Evolutionary conservation across 2,329 filamentous ascomycete species (phyloP).

Genomic region (Thermothelomyces thermophilus): DNA sequence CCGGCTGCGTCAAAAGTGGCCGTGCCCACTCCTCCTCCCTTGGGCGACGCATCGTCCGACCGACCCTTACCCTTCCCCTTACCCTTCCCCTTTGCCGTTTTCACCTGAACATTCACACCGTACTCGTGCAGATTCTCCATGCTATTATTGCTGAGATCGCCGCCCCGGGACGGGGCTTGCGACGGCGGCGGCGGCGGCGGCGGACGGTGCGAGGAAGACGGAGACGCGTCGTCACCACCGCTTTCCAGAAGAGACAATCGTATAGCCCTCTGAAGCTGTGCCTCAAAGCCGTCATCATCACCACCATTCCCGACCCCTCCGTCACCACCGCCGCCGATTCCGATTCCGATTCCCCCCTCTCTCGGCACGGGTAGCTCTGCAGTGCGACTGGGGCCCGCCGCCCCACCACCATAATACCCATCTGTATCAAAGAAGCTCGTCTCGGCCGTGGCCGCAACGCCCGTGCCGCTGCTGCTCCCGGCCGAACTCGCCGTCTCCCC

Average conservation of each 20-base stretch:
- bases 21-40: neutral
- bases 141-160: no score
- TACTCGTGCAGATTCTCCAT: slow-evolving; percentile 24
- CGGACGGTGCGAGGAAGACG: neutral
- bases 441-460: slow-evolving; percentile 47
- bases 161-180: slow-evolving; percentile 30
- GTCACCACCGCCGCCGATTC: slow-evolving; percentile 41
- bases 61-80: slow-evolving; percentile 34
- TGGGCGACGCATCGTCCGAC: slow-evolving; percentile 26
- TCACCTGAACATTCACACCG: slow-evolving; percentile 45
- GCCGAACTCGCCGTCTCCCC: neutral
- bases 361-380: slow-evolving; percentile 13
- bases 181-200: slow-evolving; percentile 19
- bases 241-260: slow-evolving; percentile 54
- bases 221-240: slow-evolving; percentile 36
- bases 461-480: slow-evolving; percentile 29
- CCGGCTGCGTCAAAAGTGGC: neutral
- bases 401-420: slow-evolving; percentile 35
- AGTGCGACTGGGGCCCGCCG: slow-evolving; percentile 16
- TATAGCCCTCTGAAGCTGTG: slow-evolving; percentile 56
- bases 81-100: slow-evolving; percentile 41
- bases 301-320: slow-evolving; percentile 24
- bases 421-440: slow-evolving; percentile 44
- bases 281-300: slow-evolving; percentile 54
- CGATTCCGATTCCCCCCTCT: no score